Evolutionary conservation across 371 early-diverging fungal genomes (phyloP).

Genomic region (Apophysomyces variabilis): DNA sequence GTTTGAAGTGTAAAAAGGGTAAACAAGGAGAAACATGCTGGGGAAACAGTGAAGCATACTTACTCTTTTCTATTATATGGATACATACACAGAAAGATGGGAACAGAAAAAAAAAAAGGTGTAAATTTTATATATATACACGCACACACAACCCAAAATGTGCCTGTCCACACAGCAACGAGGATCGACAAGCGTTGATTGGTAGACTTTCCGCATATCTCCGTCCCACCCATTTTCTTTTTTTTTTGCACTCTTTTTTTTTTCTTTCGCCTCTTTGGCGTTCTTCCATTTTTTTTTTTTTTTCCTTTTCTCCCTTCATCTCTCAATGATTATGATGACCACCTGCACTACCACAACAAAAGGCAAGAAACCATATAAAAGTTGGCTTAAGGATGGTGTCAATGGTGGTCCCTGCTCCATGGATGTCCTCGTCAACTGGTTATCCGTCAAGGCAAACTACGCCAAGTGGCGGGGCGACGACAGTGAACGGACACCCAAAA

Average conservation of each 20-base stretch:
- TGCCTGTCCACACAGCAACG: not conserved
- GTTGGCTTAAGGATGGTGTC: conserved; percentile 57
- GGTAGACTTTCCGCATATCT: conserved; percentile 20
- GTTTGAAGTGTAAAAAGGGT: not conserved
- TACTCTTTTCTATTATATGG: too few species aligned
- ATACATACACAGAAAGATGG: not conserved
- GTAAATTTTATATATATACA: not conserved
- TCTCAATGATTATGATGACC: conserved; percentile 39
- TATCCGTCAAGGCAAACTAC: conserved; percentile 48
- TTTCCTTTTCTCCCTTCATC: not conserved
- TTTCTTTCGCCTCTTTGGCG: conserved; percentile 13
- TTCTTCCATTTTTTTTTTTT: not conserved
- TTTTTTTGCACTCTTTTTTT: conserved; percentile 13
- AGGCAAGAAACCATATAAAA: conserved; percentile 53
- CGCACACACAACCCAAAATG: conserved; percentile 4
- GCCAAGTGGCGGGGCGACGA: conserved; percentile 55
- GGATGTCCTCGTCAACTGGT: conserved; percentile 51
- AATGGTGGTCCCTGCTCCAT: conserved; percentile 53
- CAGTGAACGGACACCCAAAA: conserved; percentile 51
- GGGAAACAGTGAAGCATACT: too few species aligned
- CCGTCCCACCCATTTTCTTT: conserved; percentile 18
- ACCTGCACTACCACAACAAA: conserved; percentile 29
- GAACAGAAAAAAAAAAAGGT: not conserved
- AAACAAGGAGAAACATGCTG: not conserved
- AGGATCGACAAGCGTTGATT: conserved; percentile 39